Evolutionary conservation across 202 grass and related monocot species (phyloP), one percentile per base, ranked within the genome.

Genomic region (Eragrostis tef): DNA sequence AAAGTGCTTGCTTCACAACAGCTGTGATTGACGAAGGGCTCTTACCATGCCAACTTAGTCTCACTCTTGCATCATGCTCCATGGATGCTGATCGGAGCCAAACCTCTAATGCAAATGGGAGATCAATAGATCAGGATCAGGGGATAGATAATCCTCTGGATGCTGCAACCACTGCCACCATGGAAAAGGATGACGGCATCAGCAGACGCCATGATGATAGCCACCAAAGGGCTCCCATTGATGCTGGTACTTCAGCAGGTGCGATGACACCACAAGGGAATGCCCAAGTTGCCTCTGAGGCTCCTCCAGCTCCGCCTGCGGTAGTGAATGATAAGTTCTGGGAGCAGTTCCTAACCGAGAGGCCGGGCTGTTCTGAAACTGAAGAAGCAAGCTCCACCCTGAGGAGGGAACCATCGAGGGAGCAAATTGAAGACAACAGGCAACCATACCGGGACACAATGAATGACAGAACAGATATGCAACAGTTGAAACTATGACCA

Each of bases 341-440:
- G 96, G 92, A 95, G 81, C 93, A 95, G 73, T 99, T 99, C 73
- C 81, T 95, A 44, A 94, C 90, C 1, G 94, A 97, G 78, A 92
- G 89, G 46, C 89, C 94, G 1, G 89, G 81, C 17, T 90, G 84
- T 60, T 78, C 64, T 6, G 91, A 92, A 5, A 74, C 49, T 6
- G 92, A 97, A 84, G 95, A 95, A 54, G 83, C 90, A 75, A 90
- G 80, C 66, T 93, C 87, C 52, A 85, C 76, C 13, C 45, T 67
- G 42, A 83, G 74, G 65, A 43, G 60, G 50, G 86, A 91, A 47
- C 67, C 74, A 74, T 77, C 79, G 52, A 51, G 83, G 66, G 80
- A 81, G 47, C 84, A 78, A 56, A 58, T 20, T 13, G 70, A 84
- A 21, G 83, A 79, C 1, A 79, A 44, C 73, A 64, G 62, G 68